Conservation (phyloP, 306 rosid species). For the Vicia sativa region DNA sequence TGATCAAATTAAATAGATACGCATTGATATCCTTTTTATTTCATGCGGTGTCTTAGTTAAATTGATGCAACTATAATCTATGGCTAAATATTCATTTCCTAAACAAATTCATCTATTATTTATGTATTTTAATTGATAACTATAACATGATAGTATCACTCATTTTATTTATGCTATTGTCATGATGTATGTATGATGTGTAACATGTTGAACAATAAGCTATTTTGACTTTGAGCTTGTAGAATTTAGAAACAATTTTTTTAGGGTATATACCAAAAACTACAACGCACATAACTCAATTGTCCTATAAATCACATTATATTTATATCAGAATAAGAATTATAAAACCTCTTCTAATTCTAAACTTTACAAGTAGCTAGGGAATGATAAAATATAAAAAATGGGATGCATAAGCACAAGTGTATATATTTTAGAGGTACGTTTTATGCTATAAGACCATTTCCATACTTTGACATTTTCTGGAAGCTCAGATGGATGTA, state of each 20-base stretch:
- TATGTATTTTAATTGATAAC: too few species aligned
- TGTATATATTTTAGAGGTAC: not conserved
- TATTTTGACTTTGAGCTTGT: not conserved
- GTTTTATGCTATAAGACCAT: conserved; percentile 12
- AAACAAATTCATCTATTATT: not conserved
- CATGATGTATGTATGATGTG: too few species aligned
- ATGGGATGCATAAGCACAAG: not conserved
- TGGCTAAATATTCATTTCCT: not conserved
- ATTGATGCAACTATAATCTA: not conserved
- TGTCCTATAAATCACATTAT: not conserved
- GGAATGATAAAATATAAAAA: not conserved
- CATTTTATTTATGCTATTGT: too few species aligned
- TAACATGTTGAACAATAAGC: not conserved
- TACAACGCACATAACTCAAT: not conserved
- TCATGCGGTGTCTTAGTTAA: not conserved
- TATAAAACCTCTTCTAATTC: not conserved
- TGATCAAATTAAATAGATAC: not conserved
- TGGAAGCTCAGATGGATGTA: conserved; percentile 8
- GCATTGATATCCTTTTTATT: not conserved
- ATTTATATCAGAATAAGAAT: too few species aligned
- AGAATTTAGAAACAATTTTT: not conserved
- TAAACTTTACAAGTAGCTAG: too few species aligned
- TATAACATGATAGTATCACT: not conserved
- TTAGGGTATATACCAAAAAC: not conserved
- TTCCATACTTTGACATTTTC: conserved; percentile 30